Percentiles rank a stretch among this genome's conserved stretches.
phyloP scores from a whole-genome alignment of 805 yeast species.

The Wickerhamiella brachini region DNA sequence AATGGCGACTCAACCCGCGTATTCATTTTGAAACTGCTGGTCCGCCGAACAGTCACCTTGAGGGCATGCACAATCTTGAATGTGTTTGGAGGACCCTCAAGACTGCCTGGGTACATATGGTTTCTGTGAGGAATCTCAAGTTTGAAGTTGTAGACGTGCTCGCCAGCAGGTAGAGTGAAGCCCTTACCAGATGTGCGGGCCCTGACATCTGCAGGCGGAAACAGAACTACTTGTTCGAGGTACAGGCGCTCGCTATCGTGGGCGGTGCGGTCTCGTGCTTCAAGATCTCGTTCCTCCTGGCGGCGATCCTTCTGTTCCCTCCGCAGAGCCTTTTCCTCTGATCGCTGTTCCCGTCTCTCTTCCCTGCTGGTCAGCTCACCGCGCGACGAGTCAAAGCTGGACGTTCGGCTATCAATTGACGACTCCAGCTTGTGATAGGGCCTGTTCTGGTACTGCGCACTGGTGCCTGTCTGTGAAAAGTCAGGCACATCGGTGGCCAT shows the following conservation, averaged over 20 bases:
- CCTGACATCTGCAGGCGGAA: conserved; percentile 3
- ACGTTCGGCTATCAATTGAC: not conserved
- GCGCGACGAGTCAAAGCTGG: not conserved
- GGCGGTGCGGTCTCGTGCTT: not conserved
- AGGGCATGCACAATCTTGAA: conserved; percentile 3
- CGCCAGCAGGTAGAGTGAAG: conserved; percentile 6
- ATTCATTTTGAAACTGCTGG: conserved; percentile 3
- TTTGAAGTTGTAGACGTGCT: conserved; percentile 6
- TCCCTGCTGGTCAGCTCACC: not conserved
- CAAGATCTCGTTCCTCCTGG: not conserved
- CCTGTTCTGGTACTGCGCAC: not conserved
- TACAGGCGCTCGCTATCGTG: not conserved
- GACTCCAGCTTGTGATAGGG: not conserved
- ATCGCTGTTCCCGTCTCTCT: not conserved
- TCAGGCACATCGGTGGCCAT: not conserved
- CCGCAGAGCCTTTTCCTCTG: not conserved
- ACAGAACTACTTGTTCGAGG: conserved; percentile 2
- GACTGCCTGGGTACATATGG: conserved; percentile 2
- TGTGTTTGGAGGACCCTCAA: not conserved
- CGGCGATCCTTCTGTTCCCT: not conserved
- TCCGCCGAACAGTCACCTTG: conserved; percentile 5
- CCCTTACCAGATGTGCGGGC: conserved; percentile 2
- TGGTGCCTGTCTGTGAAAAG: not conserved
- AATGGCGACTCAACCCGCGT: conserved; percentile 5
- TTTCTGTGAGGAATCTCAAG: conserved; percentile 3